Percentiles rank a stretch among this genome's conserved stretches.
Conservation (phyloP, 768 basidiomycete species). For the Boletus sp. region DNA sequence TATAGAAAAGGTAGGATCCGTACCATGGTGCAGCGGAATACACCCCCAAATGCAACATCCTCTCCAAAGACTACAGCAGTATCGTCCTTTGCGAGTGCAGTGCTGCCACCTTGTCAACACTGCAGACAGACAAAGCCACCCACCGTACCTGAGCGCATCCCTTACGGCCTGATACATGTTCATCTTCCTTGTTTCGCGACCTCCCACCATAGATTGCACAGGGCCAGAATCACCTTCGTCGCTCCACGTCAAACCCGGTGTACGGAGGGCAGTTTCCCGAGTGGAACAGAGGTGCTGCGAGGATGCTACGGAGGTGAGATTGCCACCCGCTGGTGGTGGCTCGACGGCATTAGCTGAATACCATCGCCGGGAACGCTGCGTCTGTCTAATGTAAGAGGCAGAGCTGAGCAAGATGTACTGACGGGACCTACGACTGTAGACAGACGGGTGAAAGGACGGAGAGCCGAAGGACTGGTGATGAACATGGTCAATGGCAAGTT, state of each 20-base stretch:
- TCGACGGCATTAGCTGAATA: conserved; percentile 51
- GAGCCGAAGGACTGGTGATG: conserved; percentile 5
- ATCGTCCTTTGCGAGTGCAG: conserved; percentile 81
- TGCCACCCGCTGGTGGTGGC: conserved; percentile 77
- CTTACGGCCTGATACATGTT: conserved; percentile 91
- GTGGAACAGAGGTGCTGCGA: conserved; percentile 62
- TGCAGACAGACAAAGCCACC: not conserved
- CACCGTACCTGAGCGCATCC: conserved; percentile 75
- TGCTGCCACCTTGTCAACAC: conserved; percentile 42
- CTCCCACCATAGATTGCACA: conserved; percentile 52
- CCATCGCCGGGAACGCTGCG: conserved; percentile 33
- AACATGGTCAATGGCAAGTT: conserved; percentile 23
- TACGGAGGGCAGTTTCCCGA: conserved; percentile 67
- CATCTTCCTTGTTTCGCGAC: conserved; percentile 91
- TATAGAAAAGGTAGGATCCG: conserved; percentile 21
- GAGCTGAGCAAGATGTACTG: not conserved
- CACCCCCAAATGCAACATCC: conserved; percentile 91
- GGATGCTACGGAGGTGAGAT: conserved; percentile 66
- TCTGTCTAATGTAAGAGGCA: not conserved
- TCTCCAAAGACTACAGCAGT: conserved; percentile 87
- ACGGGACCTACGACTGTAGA: conserved; percentile 15
- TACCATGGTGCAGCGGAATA: conserved; percentile 92
- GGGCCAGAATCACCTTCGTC: conserved; percentile 51
- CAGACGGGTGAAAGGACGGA: conserved; percentile 20
- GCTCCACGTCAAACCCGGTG: conserved; percentile 68